Base-by-base conservation (phyloP, 164 flowering plant species). In the Nymphaea colorata region DNA sequence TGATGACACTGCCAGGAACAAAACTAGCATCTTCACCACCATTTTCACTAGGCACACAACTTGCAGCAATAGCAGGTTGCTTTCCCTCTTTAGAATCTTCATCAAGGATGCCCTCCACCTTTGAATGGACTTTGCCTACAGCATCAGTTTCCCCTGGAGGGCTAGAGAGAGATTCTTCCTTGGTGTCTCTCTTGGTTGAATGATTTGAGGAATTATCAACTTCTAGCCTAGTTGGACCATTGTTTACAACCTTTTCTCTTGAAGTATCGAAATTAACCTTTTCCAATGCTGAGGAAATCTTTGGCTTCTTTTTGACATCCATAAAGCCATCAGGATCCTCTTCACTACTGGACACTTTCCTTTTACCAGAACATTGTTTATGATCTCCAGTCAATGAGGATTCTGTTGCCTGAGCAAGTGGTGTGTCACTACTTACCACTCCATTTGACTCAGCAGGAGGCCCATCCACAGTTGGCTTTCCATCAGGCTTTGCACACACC, bases 401-500 rank as follows among this genome's bases (percentile, higher is more conserved):
- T 2, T 67, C 73, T 57, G 61, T 71, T 68, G 59, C 68, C 44
- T 4, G 44, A 3, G 68, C 70, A 57, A 57, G 36, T 55, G 68
- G 5, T 36, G 63, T 6, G 6, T 36, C 61, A 66, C 17, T 41
- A 66, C 44, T 16, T 66, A 47, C 6, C 47, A 66, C 47, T 11
- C 44, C 60, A 61, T 55, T 61, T 3, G 59, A 59, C 42, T 43
- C 57, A 36, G 41, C 44, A 60, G 36, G 64, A 62, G 68, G 68
- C 18, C 61, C 59, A 64, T 42, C 44, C 44, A 11, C 44, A 41
- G 61, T 57, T 42, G 57, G 57, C 14, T 51, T 51, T 3, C 57
- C 75, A 45, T 70, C 72, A 63, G 66, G 67, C 67, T 78, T 83
- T 66, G 53, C 62, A 25, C 73, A 72, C 2, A 68, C 70, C 4